Evolutionary conservation across 2,329 filamentous ascomycete genomes (phyloP).

Genomic region (Domatiomyces globalis): DNA sequence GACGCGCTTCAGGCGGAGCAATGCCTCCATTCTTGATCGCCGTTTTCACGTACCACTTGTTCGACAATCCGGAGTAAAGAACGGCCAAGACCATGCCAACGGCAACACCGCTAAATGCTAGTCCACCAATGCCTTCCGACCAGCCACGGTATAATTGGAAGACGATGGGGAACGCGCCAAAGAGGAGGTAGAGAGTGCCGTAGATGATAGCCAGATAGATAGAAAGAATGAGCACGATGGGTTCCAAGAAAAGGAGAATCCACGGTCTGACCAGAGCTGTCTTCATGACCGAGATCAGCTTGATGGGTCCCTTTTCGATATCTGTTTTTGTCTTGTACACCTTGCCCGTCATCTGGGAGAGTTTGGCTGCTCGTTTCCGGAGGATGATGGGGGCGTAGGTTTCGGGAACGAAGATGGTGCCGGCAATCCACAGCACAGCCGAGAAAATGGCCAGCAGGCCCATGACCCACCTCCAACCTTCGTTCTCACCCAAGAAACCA

Average conservation of each 20-base stretch:
- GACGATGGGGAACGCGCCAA: conserved; percentile 51
- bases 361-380: conserved; percentile 36
- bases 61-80: conserved; percentile 41
- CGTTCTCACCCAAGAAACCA: conserved; percentile 50
- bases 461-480: conserved; percentile 57
- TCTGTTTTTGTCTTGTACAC: conserved; percentile 43
- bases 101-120: conserved; percentile 55
- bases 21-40: conserved; percentile 36
- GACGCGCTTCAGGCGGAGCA: conserved; percentile 51
- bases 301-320: conserved; percentile 29
- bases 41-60: conserved; percentile 38
- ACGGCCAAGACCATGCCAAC: conserved; percentile 52
- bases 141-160: conserved; percentile 48
- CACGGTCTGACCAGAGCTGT: conserved; percentile 50
- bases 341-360: conserved; percentile 41
- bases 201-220: conserved; percentile 43
- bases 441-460: conserved; percentile 51
- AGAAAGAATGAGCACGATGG: conserved; percentile 50
- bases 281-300: conserved; percentile 37
- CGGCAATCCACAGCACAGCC: conserved; percentile 44
- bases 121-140: conserved; percentile 44
- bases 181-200: conserved; percentile 42
- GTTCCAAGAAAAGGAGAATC: conserved; percentile 55
- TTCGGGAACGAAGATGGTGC: conserved; percentile 41
- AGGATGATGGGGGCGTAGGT: conserved; percentile 47